Base-by-base conservation (phyloP, 2,329 filamentous ascomycete species). In the Penicillium brasilianum region DNA sequence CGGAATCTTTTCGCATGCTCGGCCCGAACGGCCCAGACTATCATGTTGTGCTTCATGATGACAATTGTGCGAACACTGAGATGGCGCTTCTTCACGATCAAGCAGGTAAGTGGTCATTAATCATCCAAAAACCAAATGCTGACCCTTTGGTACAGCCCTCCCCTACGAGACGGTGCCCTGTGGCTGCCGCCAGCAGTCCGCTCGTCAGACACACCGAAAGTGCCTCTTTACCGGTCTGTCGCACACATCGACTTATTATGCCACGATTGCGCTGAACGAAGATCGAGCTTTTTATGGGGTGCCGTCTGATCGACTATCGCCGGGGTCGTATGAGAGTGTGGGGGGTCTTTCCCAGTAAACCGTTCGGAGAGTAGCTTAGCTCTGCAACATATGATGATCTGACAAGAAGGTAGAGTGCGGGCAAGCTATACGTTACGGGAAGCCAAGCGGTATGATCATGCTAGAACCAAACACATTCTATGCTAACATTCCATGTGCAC, bases 161-260 rank as follows among this genome's bases (percentile, higher is more conserved):
- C 41, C 41, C 10, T 20, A 11, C 41, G 41, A 44, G 1, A 11
- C 20, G 10, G 41, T 44, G 20, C 41, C 41, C 41, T 44, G 10
- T 44, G 10, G 41, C 30, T 50, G n/a, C 46, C 46, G 46, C 5
- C 30, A 34, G 25, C 10, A 50, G 13, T 50, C 32, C 8, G 9
- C 46, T 49, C 16, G 16, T 22, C n/a, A 32, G 46, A 30, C 28
- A 30, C 16, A n/a, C 44, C 44, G 13, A 49, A 49, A 30, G 3
- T 49, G 16, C 44, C 22, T 49, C 46, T 49, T 49, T 30, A 49
- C 25, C 22, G 25, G 46, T 49, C 46, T 32, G 8, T 49, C 46
- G 1, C 30, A 30, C 8, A 32, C n/a, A 32, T 49, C 22, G 46
- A 49, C 9, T 30, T 49, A 32, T 49, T 49, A 49, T 49, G 8